These are phyloP conservation scores for Irpex rosettiformis DNA, from an alignment of 1,284 basidiomycete species.

Conservation along the genomic window DNA sequence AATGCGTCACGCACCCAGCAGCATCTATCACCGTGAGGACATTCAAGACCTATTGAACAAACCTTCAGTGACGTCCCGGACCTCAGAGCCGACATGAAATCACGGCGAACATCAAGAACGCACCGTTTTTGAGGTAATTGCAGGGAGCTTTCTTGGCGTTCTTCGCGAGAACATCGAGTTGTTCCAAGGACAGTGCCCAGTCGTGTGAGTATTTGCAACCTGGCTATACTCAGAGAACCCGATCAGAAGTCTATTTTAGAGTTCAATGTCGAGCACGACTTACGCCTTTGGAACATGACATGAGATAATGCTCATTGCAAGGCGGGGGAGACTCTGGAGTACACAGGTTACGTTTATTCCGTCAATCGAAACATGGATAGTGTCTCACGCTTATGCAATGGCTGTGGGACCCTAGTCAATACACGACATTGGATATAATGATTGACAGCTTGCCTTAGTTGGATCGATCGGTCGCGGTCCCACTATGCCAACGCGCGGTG, in stretches of 20 bases:
- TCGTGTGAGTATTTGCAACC: conserved; percentile 80
- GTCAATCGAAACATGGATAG: background rate
- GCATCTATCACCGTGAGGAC: conserved; percentile 66
- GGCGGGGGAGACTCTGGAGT: conserved; percentile 65
- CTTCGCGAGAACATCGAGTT: conserved; percentile 57
- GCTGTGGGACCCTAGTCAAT: conserved; percentile 20
- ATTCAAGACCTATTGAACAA: conserved; percentile 50
- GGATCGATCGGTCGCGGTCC: conserved; percentile 28
- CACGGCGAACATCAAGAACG: conserved; percentile 9
- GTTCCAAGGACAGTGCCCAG: conserved; percentile 64
- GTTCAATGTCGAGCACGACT: conserved; percentile 21
- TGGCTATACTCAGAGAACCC: conserved; percentile 36
- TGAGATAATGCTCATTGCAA: conserved; percentile 77
- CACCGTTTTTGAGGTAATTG: conserved; percentile 75
- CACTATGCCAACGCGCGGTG: conserved; percentile 16
- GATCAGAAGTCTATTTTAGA: background rate
- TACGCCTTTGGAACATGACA: conserved; percentile 76
- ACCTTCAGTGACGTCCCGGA: background rate
- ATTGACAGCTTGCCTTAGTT: conserved; percentile 24
- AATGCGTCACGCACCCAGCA: conserved; percentile 44
- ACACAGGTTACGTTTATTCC: background rate
- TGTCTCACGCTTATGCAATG: conserved; percentile 35
- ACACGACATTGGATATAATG: background rate
- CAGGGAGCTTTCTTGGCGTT: conserved; percentile 81
- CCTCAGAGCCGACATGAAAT: background rate